These are phyloP conservation scores for Chytriomyces hyalinus DNA, from an alignment of 192 early-diverging fungal species.

Conservation along the genomic window DNA sequence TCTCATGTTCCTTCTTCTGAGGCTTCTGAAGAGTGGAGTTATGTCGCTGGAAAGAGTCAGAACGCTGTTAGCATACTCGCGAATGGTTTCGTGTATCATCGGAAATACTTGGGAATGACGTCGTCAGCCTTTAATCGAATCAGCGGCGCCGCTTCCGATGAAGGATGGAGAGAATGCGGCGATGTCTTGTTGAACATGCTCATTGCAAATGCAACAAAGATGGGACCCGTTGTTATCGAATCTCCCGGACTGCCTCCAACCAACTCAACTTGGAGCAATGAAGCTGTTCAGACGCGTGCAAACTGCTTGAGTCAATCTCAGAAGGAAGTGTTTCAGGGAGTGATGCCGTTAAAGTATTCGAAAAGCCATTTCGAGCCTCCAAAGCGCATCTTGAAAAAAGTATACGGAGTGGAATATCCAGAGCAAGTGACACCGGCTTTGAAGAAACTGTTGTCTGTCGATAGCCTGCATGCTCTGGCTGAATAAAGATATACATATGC, in stretches of 20 bases:
- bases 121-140: background rate
- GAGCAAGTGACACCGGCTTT: constrained; percentile 22
- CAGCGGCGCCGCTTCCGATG: background rate
- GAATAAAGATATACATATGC: no score
- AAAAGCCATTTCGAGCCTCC: constrained; percentile 21
- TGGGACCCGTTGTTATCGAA: constrained; percentile 38
- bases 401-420: constrained; percentile 28
- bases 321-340: constrained; percentile 22
- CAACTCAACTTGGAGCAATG: background rate
- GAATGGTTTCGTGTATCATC: constrained; percentile 32
- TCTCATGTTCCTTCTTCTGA: background rate
- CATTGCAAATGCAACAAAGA: constrained; percentile 33
- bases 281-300: constrained; percentile 1
- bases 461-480: background rate
- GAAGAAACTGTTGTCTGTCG: constrained; percentile 14
- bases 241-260: background rate
- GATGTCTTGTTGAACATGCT: constrained; percentile 41
- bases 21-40: background rate
- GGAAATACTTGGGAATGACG: constrained; percentile 31
- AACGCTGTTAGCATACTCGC: constrained; percentile 14
- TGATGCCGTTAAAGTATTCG: constrained; percentile 29
- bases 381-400: constrained; percentile 17
- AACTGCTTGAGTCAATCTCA: constrained; percentile 16
- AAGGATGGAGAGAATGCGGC: background rate
- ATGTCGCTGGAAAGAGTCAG: background rate